These are phyloP conservation scores for Cystobasidium slooffiae DNA, from an alignment of 1,284 basidiomycete genomes.

Conservation along the genomic window DNA sequence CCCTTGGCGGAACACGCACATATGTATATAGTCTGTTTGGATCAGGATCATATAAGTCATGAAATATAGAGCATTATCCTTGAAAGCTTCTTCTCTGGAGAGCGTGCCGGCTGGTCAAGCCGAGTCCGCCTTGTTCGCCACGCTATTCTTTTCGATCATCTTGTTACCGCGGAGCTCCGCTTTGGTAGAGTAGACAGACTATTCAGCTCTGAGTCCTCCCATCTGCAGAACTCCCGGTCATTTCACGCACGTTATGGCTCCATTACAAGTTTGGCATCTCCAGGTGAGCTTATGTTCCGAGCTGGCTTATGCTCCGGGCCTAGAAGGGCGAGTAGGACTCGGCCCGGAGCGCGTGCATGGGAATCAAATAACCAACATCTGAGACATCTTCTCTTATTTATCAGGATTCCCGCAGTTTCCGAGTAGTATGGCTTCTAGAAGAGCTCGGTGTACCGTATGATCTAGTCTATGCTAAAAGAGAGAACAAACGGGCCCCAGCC, in stretches of 20 bases:
- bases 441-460: slow-evolving; percentile 39
- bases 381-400: neutral
- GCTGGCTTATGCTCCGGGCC: neutral
- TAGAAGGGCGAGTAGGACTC: neutral
- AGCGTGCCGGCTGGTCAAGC: no score
- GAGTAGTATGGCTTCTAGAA: slow-evolving; percentile 38
- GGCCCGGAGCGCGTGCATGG: neutral
- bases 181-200: no score
- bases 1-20: neutral
- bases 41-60: no score
- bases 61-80: neutral
- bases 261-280: slow-evolving; percentile 36
- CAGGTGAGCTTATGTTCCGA: slow-evolving; percentile 16
- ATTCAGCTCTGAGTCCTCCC: no score
- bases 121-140: neutral
- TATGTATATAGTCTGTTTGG: no score
- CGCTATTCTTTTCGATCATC: no score
- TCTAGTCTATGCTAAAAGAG: slow-evolving; percentile 39
- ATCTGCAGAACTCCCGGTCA: neutral
- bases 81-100: no score
- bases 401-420: slow-evolving; percentile 42
- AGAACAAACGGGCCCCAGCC: slow-evolving; percentile 32
- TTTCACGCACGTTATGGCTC: slow-evolving; percentile 18
- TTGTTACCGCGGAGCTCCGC: neutral
- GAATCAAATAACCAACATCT: no score